phyloP scores from a whole-genome alignment of 306 rosid species.

The Leucaena leucocephala region DNA sequence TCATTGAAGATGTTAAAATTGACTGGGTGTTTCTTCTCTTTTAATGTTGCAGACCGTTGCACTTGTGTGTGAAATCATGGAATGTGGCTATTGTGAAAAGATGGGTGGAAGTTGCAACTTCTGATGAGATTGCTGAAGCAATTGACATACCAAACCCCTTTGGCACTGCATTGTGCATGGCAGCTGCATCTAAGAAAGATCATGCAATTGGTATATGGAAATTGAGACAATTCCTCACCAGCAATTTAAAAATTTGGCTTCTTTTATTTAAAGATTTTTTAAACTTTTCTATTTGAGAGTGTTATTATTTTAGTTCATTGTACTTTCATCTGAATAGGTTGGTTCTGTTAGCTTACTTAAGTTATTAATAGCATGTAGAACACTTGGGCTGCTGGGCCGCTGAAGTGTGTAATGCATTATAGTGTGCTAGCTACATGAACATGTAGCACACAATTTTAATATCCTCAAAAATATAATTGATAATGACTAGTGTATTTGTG shows the following conservation, averaged over 20 bases:
- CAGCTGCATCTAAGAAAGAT: slow-evolving; percentile 75
- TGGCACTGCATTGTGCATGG: slow-evolving; percentile 83
- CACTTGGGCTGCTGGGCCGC: neutral
- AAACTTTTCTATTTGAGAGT: neutral
- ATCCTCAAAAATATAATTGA: neutral
- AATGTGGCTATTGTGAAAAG: slow-evolving; percentile 71
- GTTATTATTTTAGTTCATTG: neutral
- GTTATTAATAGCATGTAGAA: neutral
- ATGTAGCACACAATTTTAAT: neutral
- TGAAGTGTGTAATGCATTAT: neutral
- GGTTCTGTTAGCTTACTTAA: neutral
- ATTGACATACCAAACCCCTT: slow-evolving; percentile 61
- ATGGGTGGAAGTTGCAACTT: slow-evolving; percentile 72
- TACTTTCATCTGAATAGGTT: neutral
- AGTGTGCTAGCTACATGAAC: neutral
- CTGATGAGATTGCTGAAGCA: slow-evolving; percentile 66
- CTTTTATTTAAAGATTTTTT: no score
- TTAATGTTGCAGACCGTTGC: slow-evolving; percentile 63
- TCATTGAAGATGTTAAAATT: neutral
- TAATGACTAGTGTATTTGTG: neutral
- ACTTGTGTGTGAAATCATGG: slow-evolving; percentile 77
- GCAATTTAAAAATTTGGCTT: slow-evolving; percentile 6
- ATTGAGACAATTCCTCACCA: neutral
- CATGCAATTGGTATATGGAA: slow-evolving; percentile 63
- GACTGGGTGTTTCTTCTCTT: neutral